These are phyloP conservation scores for Eimeria maxima DNA, from an alignment of 169 alveolate genomes.

Conservation along the genomic window DNA sequence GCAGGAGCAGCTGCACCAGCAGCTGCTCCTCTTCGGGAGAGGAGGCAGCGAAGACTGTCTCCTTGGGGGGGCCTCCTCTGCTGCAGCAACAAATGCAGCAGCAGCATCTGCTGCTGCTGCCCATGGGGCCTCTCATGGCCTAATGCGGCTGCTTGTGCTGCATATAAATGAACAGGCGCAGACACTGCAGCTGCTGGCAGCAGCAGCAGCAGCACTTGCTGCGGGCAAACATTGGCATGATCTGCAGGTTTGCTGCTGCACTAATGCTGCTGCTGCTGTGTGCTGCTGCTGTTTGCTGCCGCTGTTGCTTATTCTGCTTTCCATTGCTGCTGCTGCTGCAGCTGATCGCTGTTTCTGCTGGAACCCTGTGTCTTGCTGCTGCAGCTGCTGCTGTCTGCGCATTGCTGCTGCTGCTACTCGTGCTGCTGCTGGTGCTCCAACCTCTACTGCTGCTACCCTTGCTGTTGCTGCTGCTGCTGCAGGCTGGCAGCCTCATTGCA, in stretches of 20 bases:
- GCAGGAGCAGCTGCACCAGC: slow-evolving; percentile 27
- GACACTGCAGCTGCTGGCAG: background rate
- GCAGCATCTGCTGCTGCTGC: slow-evolving; percentile 64
- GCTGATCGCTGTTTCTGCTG: background rate
- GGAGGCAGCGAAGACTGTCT: background rate
- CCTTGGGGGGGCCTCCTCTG: background rate
- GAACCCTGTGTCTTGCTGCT: background rate
- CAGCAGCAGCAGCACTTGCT: slow-evolving; percentile 39
- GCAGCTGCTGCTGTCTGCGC: background rate
- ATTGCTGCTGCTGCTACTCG: background rate
- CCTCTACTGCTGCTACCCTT: background rate
- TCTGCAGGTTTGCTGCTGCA: slow-evolving; percentile 30
- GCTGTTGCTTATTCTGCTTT: background rate
- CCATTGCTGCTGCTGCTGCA: background rate
- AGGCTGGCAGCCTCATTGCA: background rate
- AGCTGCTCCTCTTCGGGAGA: background rate
- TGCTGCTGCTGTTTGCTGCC: background rate
- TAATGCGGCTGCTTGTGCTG: slow-evolving; percentile 53
- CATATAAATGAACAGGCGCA: background rate
- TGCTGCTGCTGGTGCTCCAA: background rate
- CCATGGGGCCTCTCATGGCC: slow-evolving; percentile 26
- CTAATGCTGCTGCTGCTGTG: slow-evolving; percentile 13
- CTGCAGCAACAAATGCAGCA: background rate
- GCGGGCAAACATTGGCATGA: background rate
- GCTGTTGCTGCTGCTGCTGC: slow-evolving; percentile 34